A percentile compares a stretch with the other conserved stretches of the same genome.
Conservation (phyloP, 1,284 basidiomycete species). For the Sanghuangporus weigelae region DNA sequence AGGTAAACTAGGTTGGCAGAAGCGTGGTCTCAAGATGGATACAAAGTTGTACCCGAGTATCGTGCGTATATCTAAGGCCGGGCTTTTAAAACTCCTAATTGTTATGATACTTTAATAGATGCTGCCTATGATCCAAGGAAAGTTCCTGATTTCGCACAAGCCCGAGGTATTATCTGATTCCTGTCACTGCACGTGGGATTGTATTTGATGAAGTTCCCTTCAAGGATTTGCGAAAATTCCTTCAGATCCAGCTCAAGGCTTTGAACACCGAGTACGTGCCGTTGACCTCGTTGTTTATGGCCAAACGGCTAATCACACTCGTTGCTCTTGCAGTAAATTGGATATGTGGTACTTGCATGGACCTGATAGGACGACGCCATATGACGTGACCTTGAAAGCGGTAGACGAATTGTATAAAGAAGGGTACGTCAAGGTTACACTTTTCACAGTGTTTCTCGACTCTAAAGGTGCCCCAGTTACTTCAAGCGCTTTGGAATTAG, state of each 20-base stretch:
- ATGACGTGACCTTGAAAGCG: constrained; percentile 42
- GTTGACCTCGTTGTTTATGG: constrained; percentile 13
- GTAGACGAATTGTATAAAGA: constrained; percentile 46
- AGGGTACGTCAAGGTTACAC: constrained; percentile 29
- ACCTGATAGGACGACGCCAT: constrained; percentile 44
- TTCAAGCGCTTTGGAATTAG: too few relatives aligned
- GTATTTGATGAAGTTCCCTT: background rate
- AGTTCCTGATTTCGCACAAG: background rate
- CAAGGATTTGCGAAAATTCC: constrained; percentile 31
- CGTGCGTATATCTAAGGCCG: constrained; percentile 6
- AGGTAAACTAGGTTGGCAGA: constrained; percentile 30
- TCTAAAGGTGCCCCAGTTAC: too few relatives aligned
- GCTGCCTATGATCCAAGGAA: background rate
- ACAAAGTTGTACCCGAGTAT: constrained; percentile 38
- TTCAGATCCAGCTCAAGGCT: constrained; percentile 40
- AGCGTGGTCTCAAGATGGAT: constrained; percentile 35
- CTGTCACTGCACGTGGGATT: background rate
- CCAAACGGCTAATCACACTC: background rate
- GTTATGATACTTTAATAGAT: background rate
- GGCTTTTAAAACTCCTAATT: background rate
- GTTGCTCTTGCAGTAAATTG: constrained; percentile 3
- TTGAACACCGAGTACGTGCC: constrained; percentile 38
- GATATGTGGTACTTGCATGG: constrained; percentile 42
- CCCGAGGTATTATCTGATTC: constrained; percentile 1
- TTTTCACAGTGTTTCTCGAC: too few relatives aligned